Evolutionary conservation across 1,284 basidiomycete species (phyloP), one percentile per base, ranked within the genome.

Genomic region (Tilletia setariae): DNA sequence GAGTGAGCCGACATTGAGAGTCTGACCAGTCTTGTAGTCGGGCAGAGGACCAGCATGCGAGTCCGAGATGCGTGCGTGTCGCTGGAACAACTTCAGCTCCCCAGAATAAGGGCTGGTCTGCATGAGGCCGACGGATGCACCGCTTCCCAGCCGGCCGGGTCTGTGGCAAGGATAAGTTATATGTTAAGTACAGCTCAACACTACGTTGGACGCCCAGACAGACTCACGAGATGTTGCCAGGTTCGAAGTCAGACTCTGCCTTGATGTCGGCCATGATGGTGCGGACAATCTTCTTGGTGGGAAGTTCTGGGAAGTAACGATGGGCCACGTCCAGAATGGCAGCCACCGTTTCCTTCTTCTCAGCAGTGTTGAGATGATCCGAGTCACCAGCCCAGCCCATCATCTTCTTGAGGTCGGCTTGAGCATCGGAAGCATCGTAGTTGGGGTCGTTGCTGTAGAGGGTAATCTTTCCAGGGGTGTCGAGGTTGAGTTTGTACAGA

Each of bases 21-120:
- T 6, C 16, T 75, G 67, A 49, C 75, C 77, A 6, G 77, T 77
- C 43, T 72, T 44, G 68, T 72, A 82, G 49, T 81, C 78, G 30
- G 74, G 42, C 4, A 82, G 65, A 15, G 65, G 25, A n/a, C 62
- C 62, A 11, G 44, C 44, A 25, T 32, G 23, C 8, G 35, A 28
- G 11, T 25, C 32, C 1, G 21, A 16, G 44, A 28, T 67, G 1
- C 42, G 42, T 1, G 61, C 51, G 35, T 67, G 65, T n/a, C 30
- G 21, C 30, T 67, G 53, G 65, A 67, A 67, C 23, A 67, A 32
- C 1, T 51, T 61, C 13, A 67, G 49, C 25, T 67, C 65, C 11
- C 23, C 23, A 11, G 47, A 53, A 16, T 51, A 51, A 23, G 53
- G 65, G 21, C 51, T 35, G 28, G 61, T 32, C 44, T 67, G 65